Conservation (phyloP, 2,329 filamentous ascomycete species). For the Neonectria sp. region DNA sequence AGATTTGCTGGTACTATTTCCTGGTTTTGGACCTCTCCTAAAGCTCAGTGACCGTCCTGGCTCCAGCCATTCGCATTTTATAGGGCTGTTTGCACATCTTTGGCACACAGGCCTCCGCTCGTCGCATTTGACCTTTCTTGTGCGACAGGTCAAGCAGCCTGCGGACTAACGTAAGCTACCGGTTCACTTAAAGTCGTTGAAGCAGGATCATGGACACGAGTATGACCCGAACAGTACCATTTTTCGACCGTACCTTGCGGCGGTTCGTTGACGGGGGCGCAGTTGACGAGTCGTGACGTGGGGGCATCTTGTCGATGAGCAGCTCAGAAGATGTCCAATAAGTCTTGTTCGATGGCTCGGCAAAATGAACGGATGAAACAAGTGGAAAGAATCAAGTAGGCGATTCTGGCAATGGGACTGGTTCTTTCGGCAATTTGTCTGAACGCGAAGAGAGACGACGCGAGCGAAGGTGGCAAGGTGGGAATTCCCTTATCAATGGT, state of each 20-base stretch:
- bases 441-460: background rate
- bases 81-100: slow-evolving; percentile 36
- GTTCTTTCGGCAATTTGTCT: slow-evolving; percentile 22
- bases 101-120: slow-evolving; percentile 37
- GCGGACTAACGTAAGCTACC: background rate
- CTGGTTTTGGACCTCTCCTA: slow-evolving; percentile 18
- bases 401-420: slow-evolving; percentile 10
- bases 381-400: background rate
- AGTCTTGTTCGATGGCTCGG: background rate
- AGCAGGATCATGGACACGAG: background rate
- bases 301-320: background rate
- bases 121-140: slow-evolving; percentile 45
- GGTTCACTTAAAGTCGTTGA: background rate
- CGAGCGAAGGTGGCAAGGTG: background rate
- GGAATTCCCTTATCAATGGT: too few relatives aligned
- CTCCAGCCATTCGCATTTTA: slow-evolving; percentile 43
- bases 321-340: background rate
- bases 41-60: slow-evolving; percentile 27
- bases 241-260: slow-evolving; percentile 40
- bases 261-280: slow-evolving; percentile 22
- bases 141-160: slow-evolving; percentile 42
- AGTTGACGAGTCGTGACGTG: slow-evolving; percentile 21
- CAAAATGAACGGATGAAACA: background rate
- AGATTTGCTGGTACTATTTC: slow-evolving; percentile 2
- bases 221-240: slow-evolving; percentile 26